These are phyloP conservation scores for Tranzscheliella williamsii DNA, from an alignment of 1,284 basidiomycete genomes.

Conservation along the genomic window DNA sequence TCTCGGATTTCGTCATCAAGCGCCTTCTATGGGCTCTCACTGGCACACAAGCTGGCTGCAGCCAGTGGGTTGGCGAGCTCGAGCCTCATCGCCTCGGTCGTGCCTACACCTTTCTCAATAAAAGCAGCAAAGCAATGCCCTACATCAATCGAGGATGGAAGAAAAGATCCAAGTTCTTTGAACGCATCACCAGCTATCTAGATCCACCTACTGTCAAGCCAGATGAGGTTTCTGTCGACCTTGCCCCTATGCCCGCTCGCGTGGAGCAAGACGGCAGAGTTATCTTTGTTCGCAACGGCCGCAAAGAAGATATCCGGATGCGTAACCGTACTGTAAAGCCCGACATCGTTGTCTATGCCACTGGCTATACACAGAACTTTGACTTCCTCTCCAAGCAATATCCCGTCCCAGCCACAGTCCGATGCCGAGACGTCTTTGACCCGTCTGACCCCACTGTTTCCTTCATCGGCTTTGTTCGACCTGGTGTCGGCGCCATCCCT, in stretches of 20 bases:
- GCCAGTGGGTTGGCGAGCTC: constrained; percentile 71
- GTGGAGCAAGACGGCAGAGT: constrained; percentile 66
- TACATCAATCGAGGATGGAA: constrained; percentile 65
- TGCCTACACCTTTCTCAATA: constrained; percentile 65
- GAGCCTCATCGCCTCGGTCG: constrained; percentile 69
- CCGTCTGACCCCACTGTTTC: constrained; percentile 66
- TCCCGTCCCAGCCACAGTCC: constrained; percentile 65
- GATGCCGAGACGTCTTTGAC: constrained; percentile 67
- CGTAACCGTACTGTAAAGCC: constrained; percentile 64
- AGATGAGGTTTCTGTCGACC: constrained; percentile 67
- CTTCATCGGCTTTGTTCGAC: constrained; percentile 71
- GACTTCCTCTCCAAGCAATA: constrained; percentile 66
- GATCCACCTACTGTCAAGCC: constrained; percentile 66
- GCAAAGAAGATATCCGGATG: constrained; percentile 65
- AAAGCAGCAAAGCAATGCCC: constrained; percentile 58
- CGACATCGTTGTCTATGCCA: constrained; percentile 65
- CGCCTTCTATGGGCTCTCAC: constrained; percentile 70
- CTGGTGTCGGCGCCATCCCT: constrained; percentile 70
- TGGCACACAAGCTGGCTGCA: constrained; percentile 69
- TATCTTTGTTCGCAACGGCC: constrained; percentile 63
- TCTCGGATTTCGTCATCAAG: constrained; percentile 71
- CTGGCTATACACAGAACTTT: constrained; percentile 64
- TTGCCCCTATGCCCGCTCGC: constrained; percentile 68
- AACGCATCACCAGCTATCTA: constrained; percentile 42
- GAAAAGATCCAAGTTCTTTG: constrained; percentile 62